Base-by-base conservation (phyloP, 2,329 filamentous ascomycete genomes). In the Aspergillus pseudoviridinutans region DNA sequence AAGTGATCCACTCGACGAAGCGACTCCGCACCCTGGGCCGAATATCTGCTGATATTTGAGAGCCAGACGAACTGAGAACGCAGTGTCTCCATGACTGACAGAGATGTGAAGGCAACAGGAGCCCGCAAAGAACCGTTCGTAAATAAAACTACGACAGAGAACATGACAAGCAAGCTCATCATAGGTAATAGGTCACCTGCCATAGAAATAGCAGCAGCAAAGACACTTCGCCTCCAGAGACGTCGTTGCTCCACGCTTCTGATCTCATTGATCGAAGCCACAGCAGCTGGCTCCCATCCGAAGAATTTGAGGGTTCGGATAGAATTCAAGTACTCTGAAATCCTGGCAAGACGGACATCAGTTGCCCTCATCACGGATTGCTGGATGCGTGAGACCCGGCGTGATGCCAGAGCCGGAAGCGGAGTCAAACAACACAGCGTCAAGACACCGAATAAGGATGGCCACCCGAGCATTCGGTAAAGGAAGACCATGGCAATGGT, bases 261-360 rank as follows among this genome's bases (percentile, higher is more conserved):
- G 10, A 81, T 76, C 4, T 76, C 71, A 29, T 81, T 76, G 56
- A 86, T 79, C 52, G 77, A 79, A n/a, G 78, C 72, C 10, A 79
- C 76, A 59, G 83, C 79, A 32, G 80, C 76, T 20, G 78, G 75
- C 64, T 86, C 83, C 84, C 83, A 86, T 2, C 81, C 81, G 66
- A 86, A 85, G 62, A 84, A 85, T 64, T 86, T 86, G 69, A 86
- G 79, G 17, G 81, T 81, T 10, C 80, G 78, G 56, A 86, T 84
- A 7, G 83, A 84, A 27, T 78, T 72, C 27, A 86, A 74, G 61
- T 84, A 85, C 63, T 86, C 83, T 1, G 82, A 81, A 20, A 85
- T 79, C 22, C 82, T 76, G 1, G 82, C 84, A 54, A 86, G 81
- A 27, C 84, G 80, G 17, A 77, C 75, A 65, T 86, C 83, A 50